A percentile compares a stretch with the other conserved stretches of the same genome.
These are phyloP conservation scores for Poa pratensis DNA, from an alignment of 176 grass and related monocot species.

Conservation along the genomic window DNA sequence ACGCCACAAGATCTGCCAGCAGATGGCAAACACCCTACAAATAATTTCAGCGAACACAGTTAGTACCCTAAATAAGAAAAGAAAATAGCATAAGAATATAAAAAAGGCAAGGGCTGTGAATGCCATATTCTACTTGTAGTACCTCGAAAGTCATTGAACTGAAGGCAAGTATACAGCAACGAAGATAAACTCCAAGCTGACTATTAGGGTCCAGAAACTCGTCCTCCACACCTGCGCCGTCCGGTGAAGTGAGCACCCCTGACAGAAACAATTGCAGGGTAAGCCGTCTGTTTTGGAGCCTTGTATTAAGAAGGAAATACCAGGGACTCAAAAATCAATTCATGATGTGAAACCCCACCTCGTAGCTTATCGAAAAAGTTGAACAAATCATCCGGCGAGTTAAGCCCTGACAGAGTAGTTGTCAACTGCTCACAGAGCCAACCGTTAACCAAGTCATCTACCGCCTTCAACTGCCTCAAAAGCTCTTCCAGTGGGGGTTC, in stretches of 20 bases:
- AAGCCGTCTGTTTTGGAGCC: not conserved
- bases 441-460: constrained; percentile 52
- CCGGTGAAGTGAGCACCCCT: constrained; percentile 70
- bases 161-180: constrained; percentile 90
- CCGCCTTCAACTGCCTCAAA: constrained; percentile 67
- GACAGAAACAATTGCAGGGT: constrained; percentile 15
- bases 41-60: constrained; percentile 18
- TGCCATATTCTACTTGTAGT: constrained; percentile 29
- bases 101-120: not conserved
- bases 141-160: constrained; percentile 92
- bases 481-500: constrained; percentile 80
- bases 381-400: constrained; percentile 83
- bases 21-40: constrained; percentile 86
- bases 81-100: not conserved
- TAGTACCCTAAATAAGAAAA: constrained; percentile 27
- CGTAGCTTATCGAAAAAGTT: constrained; percentile 87
- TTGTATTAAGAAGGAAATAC: not conserved
- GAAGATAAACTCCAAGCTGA: constrained; percentile 84
- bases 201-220: constrained; percentile 82
- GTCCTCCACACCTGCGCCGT: constrained; percentile 59
- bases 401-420: constrained; percentile 50
- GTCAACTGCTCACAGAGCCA: constrained; percentile 74
- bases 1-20: constrained; percentile 71
- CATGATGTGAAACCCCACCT: constrained; percentile 46
- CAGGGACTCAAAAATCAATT: not conserved